These are phyloP conservation scores for Hysterangium stoloniferum DNA, from an alignment of 768 basidiomycete species.

Conservation along the genomic window DNA sequence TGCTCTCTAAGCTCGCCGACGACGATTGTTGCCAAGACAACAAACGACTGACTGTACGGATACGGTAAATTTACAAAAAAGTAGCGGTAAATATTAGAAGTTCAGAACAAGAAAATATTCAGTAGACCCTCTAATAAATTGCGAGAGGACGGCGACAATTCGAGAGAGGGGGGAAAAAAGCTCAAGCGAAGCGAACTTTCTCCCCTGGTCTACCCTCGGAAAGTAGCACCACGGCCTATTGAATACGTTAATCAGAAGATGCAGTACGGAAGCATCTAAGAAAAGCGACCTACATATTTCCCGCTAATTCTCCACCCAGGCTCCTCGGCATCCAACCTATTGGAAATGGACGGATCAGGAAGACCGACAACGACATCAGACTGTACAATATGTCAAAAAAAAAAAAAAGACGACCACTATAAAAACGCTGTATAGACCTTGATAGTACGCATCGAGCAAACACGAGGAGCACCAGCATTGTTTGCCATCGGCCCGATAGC, in stretches of 20 bases:
- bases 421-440: constrained; percentile 34
- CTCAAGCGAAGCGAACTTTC: constrained; percentile 69
- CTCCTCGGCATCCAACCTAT: constrained; percentile 75
- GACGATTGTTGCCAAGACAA: no score
- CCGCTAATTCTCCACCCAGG: constrained; percentile 97
- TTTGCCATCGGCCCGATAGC: constrained; percentile 92
- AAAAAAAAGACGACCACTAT: not conserved
- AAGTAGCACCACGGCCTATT: constrained; percentile 76
- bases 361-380: constrained; percentile 91
- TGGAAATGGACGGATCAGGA: constrained; percentile 60
- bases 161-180: no score
- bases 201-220: constrained; percentile 87
- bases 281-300: constrained; percentile 71
- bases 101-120: no score
- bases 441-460: constrained; percentile 84
- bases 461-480: constrained; percentile 76
- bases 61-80: no score
- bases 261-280: not conserved
- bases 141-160: no score
- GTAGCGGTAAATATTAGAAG: no score
- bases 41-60: no score
- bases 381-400: constrained; percentile 12
- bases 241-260: constrained; percentile 4
- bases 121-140: no score
- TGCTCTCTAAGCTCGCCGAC: no score